Evolutionary conservation across 2,329 filamentous ascomycete species (phyloP), one percentile per base, ranked within the genome.

Genomic region (Beauveria sp.): DNA sequence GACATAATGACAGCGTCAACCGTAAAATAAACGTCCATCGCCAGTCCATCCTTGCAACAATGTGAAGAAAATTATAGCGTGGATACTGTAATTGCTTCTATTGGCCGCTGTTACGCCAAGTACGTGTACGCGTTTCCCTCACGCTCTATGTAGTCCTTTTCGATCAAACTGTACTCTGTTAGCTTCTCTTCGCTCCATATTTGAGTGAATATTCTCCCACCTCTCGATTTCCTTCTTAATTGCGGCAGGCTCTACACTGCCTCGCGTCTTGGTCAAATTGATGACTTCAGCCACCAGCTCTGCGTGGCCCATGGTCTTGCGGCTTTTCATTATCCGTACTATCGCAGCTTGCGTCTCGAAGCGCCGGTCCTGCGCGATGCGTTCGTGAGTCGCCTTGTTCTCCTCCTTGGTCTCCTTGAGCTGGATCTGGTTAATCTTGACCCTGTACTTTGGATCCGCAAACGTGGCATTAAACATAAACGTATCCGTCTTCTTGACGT

Each of bases 361-460:
- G 70, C 96, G 91, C 55, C 94, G 81, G 71, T 99, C 94, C 57
- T 90, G 89, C 0, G 87, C 88, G 5, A 99, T 91, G 48, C 91
- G 85, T 73, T 96, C 89, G 74, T 97, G 92, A 1, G 92, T 97
- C 68, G 89, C 91, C 74, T 92, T 90, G 76, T 97, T 97, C 76
- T 99, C 94, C 70, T 93, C 89, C 68, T 89, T 90, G 0, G 94
- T 97, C 76, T 99, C 94, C 76, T 94, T 96, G 55, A 97, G 83
- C 75, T 99, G 94, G 67, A 99, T 94, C 75, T 97, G 93, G 76
- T 97, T 99, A 79, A 99, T 97, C 79, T 99, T 99, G 76, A 99
- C 87, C 61, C 92, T 86, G 74, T 90, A 89, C 74, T 94, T 96
- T 22, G 87, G 82, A 70, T 97, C 89, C 2, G 78, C 78, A 74